Evolutionary conservation across 2,329 filamentous ascomycete species (phyloP).

Genomic region (Arthrocladium fulminans): DNA sequence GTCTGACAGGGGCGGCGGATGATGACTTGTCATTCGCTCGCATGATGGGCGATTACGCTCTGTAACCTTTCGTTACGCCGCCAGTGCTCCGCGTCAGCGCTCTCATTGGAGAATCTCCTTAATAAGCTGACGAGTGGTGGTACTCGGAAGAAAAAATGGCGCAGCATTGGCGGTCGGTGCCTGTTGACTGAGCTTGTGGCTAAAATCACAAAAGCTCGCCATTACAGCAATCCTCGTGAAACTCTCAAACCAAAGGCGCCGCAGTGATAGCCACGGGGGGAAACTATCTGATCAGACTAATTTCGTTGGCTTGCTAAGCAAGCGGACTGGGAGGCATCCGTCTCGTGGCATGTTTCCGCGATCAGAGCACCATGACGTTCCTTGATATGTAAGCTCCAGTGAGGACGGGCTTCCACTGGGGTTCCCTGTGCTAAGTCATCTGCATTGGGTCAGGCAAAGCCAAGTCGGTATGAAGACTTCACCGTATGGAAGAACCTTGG

Average conservation of each 20-base stretch:
- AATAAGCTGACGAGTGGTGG: no score
- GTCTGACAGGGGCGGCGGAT: neutral
- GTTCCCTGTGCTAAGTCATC: constrained; percentile 2
- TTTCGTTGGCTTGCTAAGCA: no score
- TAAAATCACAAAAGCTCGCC: no score
- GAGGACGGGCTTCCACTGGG: neutral
- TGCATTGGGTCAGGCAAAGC: neutral
- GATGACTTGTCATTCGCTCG: neutral
- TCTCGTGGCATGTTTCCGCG: neutral
- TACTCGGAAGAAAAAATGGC: no score
- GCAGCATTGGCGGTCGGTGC: no score
- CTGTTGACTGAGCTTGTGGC: no score
- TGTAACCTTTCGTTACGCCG: neutral
- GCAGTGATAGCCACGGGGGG: no score
- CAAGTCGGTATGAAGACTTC: neutral
- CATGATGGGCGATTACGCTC: neutral
- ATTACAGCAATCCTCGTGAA: no score
- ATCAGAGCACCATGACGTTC: neutral
- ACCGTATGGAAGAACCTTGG: constrained; percentile 7
- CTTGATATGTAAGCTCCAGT: neutral
- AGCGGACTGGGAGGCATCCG: neutral
- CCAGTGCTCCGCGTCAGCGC: no score
- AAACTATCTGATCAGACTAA: neutral
- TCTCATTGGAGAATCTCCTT: no score
- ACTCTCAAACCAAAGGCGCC: no score